Evolutionary conservation across 164 flowering plant genomes (phyloP), one percentile per base, ranked within the genome.

Genomic region (Malania oleifera): DNA sequence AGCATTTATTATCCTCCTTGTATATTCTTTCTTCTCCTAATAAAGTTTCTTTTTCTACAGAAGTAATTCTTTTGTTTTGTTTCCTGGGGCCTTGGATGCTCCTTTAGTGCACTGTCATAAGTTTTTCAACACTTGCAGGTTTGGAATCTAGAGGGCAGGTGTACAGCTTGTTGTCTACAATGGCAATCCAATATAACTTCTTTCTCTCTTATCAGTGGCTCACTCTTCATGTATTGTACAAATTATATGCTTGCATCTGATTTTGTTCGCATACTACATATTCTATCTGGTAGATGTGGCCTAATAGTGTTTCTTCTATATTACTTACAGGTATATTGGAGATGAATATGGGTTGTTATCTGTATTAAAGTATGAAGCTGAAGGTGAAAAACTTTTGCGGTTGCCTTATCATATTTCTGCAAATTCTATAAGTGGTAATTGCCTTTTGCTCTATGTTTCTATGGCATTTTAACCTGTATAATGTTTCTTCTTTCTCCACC

Each of bases 111-210:
- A 47, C 25, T 26, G 46, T 54, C 35, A 14, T 45, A 35, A 26
- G 44, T 11, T 45, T 54, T 3, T 31, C 17, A 25, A 44, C 38
- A 53, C 62, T 67, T 54, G 61, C 80, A 90, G 95, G 89, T 90
- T 58, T 90, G 97, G 97, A 78, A 80, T 79, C 74, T 90, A 72
- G 81, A 79, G 66, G 68, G 70, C 69, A 77, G 89, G 70, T 60
- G 68, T 56, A 55, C 77, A 31, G 73, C 74, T 22, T 75, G 64
- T 68, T 72, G 60, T 69, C 61, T 90, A 44, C 84, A 78, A 54
- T 87, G 95, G 95, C 87, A 81, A 56, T 77, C 85, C 44, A 87
- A 85, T 65, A 74, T 90, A 45, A 90, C 97, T 45, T 85, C 95
- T 37, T 87, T 90, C 64, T 81, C 95, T 39, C 79, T 81, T 37